Percentiles rank a stretch among this genome's conserved stretches.
Evolutionary conservation across 495 filamentous ascomycete genomes (phyloP).

Genomic region (Neurospora tetrasperma): DNA sequence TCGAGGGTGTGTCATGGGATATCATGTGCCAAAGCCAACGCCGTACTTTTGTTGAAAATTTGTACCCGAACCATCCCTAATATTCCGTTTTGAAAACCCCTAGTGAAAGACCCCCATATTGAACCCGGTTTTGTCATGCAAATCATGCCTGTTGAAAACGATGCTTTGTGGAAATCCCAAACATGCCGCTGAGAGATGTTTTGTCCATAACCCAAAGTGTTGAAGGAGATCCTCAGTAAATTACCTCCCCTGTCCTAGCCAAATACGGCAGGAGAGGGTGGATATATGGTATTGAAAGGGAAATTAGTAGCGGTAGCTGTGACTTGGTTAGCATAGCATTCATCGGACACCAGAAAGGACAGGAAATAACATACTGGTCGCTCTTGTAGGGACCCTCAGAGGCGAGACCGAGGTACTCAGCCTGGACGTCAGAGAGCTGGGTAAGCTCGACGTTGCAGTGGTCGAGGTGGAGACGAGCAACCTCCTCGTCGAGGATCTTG

Average conservation of each 20-base stretch:
- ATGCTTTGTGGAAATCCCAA: slow-evolving; percentile 16
- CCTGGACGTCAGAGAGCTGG: slow-evolving; percentile 72
- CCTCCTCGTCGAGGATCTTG: slow-evolving; percentile 98
- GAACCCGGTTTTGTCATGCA: slow-evolving; percentile 31
- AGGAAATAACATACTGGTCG: slow-evolving; percentile 48
- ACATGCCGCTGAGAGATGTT: slow-evolving; percentile 17
- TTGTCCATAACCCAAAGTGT: slow-evolving; percentile 15
- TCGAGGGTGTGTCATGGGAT: slow-evolving; percentile 21
- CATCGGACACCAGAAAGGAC: background rate
- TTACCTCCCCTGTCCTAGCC: slow-evolving; percentile 6
- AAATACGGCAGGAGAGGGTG: slow-evolving; percentile 6
- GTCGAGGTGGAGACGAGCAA: slow-evolving; percentile 81
- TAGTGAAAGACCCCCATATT: slow-evolving; percentile 1
- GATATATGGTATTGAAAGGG: slow-evolving; percentile 1
- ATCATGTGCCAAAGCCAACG: slow-evolving; percentile 42
- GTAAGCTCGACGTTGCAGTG: slow-evolving; percentile 95
- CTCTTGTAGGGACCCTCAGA: slow-evolving; percentile 88
- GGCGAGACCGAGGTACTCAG: slow-evolving; percentile 83
- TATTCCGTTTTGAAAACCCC: slow-evolving; percentile 27
- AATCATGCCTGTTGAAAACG: slow-evolving; percentile 42
- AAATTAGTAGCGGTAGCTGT: slow-evolving; percentile 50
- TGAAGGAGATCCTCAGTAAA: slow-evolving; percentile 19
- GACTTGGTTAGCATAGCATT: slow-evolving; percentile 20
- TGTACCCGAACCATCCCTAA: slow-evolving; percentile 33
- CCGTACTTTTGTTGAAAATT: slow-evolving; percentile 46